Conservation (phyloP, 2,329 filamentous ascomycete genomes). For the Diaporthe capsici region DNA sequence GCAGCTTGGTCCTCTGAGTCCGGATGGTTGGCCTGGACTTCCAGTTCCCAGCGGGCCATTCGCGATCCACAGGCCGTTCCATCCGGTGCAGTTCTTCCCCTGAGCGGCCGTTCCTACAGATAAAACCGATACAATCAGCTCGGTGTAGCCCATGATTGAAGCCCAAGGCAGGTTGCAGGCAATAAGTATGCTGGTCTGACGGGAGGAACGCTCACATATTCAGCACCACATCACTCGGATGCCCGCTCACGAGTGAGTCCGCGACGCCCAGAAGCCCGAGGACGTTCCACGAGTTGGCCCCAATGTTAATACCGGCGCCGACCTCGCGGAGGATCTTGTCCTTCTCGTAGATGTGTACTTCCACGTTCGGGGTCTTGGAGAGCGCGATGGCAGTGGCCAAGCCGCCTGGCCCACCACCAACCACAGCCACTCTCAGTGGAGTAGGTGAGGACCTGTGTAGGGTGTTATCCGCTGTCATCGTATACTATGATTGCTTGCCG, state of each 20-base stretch:
- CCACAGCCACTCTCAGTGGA: conserved; percentile 37
- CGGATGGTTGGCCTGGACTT: conserved; percentile 37
- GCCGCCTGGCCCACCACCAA: conserved; percentile 42
- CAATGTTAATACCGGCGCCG: conserved; percentile 54
- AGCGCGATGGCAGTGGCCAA: conserved; percentile 50
- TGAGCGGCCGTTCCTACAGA: conserved; percentile 47
- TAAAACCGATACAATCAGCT: background rate
- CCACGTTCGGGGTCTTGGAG: conserved; percentile 48
- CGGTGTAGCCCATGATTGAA: background rate
- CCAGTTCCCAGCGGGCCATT: conserved; percentile 38
- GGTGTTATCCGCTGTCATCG: conserved; percentile 18
- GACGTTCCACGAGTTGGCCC: conserved; percentile 53
- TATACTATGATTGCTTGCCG: background rate
- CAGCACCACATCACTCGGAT: conserved; percentile 38
- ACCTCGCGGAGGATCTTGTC: conserved; percentile 54
- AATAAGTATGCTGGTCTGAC: background rate
- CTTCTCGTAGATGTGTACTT: conserved; percentile 54
- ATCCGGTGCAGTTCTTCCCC: conserved; percentile 47
- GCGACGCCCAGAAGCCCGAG: conserved; percentile 51
- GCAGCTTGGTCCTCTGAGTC: conserved; percentile 55
- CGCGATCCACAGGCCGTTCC: conserved; percentile 41
- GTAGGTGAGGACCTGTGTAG: background rate
- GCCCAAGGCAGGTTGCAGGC: background rate
- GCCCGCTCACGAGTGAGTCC: conserved; percentile 36
- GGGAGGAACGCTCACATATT: conserved; percentile 29